These are phyloP conservation scores for Backusella morwellensis DNA, from an alignment of 192 early-diverging fungal genomes.

Conservation along the genomic window DNA sequence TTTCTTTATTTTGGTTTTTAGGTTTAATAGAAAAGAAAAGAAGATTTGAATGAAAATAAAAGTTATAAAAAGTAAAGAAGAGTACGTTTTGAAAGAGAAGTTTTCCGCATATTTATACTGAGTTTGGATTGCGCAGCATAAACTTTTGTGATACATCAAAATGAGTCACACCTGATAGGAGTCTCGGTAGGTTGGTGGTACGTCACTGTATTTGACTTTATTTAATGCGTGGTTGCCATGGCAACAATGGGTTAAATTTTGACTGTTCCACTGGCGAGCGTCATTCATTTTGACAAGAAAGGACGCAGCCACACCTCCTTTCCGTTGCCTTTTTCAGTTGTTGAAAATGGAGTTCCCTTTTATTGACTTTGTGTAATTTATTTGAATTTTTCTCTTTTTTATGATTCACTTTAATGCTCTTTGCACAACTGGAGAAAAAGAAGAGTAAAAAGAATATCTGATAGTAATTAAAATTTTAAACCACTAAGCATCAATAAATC, in stretches of 20 bases:
- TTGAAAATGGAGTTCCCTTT: background rate
- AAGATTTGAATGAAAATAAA: background rate
- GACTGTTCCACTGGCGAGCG: background rate
- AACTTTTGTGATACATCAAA: background rate
- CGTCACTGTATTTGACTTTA: background rate
- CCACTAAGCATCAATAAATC: background rate
- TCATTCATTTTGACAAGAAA: background rate
- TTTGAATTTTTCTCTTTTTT: background rate
- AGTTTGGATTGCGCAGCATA: background rate
- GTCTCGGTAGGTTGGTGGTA: background rate
- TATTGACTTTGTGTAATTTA: conserved; percentile 6
- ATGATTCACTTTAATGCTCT: background rate
- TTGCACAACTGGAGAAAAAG: background rate
- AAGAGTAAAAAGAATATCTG: background rate
- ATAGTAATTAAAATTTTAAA: background rate
- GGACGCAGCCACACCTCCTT: conserved; percentile 2
- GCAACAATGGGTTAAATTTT: background rate
- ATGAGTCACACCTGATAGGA: background rate
- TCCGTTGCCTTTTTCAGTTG: conserved; percentile 3
- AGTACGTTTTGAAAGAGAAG: background rate
- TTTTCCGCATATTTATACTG: background rate
- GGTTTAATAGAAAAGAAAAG: background rate
- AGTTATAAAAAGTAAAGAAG: background rate
- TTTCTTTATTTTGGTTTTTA: background rate
- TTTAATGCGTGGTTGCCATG: background rate